Conservation (phyloP, 768 basidiomycete genomes). For the Dictyophora rubrovolvata region DNA sequence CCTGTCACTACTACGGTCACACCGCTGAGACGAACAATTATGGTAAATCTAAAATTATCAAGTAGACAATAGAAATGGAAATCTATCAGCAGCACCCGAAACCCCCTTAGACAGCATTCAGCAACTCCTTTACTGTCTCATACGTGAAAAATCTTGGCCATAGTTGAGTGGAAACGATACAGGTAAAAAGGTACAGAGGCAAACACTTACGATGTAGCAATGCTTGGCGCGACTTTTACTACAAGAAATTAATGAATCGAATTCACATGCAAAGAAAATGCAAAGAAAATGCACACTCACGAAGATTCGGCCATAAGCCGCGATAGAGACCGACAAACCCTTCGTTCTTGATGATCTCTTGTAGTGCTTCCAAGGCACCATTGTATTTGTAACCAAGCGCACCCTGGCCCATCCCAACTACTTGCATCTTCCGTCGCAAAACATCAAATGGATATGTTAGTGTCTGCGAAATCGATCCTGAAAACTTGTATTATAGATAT, state of each 20-base stretch:
- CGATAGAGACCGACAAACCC: constrained; percentile 72
- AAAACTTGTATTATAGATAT: constrained; percentile 8
- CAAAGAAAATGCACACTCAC: constrained; percentile 37
- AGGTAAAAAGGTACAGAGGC: not conserved
- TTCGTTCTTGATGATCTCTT: constrained; percentile 58
- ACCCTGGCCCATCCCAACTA: constrained; percentile 62
- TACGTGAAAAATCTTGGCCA: constrained; percentile 55
- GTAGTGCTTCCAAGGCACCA: constrained; percentile 72
- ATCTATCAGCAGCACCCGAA: not conserved
- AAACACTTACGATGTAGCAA: constrained; percentile 49
- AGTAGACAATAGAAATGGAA: not conserved
- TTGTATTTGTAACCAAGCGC: constrained; percentile 55
- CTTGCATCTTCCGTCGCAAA: constrained; percentile 91
- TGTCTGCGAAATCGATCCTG: constrained; percentile 87
- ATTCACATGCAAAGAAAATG: constrained; percentile 1
- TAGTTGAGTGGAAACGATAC: not conserved
- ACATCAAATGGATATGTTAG: constrained; percentile 96
- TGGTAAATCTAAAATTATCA: no score
- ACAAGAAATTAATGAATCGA: constrained; percentile 10
- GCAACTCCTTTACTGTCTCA: constrained; percentile 50
- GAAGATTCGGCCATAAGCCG: constrained; percentile 81
- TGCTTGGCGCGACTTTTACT: constrained; percentile 90
- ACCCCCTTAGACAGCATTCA: constrained; percentile 30
- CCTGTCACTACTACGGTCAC: no score
- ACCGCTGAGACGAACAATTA: no score